phyloP scores from a whole-genome alignment of 305 asterid species.

The Salvia sclarea region DNA sequence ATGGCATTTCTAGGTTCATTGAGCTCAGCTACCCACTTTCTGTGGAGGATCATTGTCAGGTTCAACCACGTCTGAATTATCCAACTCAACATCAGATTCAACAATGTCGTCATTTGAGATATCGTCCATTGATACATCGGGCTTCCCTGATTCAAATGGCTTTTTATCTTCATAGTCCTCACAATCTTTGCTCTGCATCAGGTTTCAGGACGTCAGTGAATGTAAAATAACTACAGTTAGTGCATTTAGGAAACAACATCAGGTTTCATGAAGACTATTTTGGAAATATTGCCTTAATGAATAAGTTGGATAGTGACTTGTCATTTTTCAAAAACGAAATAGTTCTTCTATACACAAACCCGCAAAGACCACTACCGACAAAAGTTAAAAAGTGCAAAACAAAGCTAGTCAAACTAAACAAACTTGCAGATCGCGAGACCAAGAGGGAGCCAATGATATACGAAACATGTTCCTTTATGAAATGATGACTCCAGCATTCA shows the following conservation, averaged over 20 bases:
- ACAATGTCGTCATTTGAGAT: slow-evolving; percentile 48
- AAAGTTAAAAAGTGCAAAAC: slow-evolving; percentile 2
- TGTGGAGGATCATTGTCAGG: slow-evolving; percentile 71
- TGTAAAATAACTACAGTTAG: slow-evolving; percentile 1
- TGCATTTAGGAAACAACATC: too few relatives aligned
- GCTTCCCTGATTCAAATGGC: slow-evolving; percentile 30
- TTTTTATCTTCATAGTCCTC: slow-evolving; percentile 32
- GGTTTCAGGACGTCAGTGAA: slow-evolving; percentile 7
- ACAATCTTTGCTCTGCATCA: slow-evolving; percentile 42
- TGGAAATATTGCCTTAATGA: not conserved
- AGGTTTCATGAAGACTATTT: not conserved
- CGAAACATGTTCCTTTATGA: not conserved
- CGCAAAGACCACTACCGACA: not conserved
- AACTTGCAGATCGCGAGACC: not conserved
- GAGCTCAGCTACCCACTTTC: slow-evolving; percentile 46
- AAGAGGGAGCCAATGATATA: not conserved
- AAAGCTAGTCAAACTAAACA: not conserved
- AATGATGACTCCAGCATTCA: not conserved
- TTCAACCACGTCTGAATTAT: slow-evolving; percentile 51
- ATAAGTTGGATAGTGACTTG: not conserved
- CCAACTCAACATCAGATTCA: slow-evolving; percentile 79
- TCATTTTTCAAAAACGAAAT: not conserved
- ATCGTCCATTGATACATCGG: slow-evolving; percentile 28
- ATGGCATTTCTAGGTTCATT: not conserved
- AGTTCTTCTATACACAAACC: not conserved